Percentiles rank a stretch among this genome's conserved stretches.
These are phyloP conservation scores for Colletotrichum echinochloae DNA, from an alignment of 2,329 filamentous ascomycete species.

Conservation along the genomic window DNA sequence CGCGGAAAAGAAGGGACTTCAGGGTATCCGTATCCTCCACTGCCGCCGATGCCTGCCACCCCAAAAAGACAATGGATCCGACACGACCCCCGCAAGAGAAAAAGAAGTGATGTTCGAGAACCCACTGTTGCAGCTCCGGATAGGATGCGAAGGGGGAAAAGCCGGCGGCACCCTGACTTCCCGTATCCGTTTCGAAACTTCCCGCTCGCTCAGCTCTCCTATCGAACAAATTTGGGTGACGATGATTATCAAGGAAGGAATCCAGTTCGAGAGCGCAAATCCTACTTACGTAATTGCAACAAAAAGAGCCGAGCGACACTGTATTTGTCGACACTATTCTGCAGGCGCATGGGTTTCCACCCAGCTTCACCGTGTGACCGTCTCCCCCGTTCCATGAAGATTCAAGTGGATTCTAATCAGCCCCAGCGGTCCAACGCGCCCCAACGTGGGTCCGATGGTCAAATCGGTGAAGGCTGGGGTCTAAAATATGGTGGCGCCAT, in stretches of 20 bases:
- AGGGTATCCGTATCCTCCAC: slow-evolving; percentile 38
- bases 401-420: slow-evolving; percentile 33
- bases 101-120: slow-evolving; percentile 25
- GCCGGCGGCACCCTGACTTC: slow-evolving; percentile 4
- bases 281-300: neutral
- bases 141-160: slow-evolving; percentile 2
- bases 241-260: neutral
- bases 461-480: slow-evolving; percentile 20
- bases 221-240: neutral
- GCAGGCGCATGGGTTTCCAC: slow-evolving; percentile 16
- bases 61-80: slow-evolving; percentile 23
- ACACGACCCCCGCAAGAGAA: slow-evolving; percentile 28
- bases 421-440: slow-evolving; percentile 14
- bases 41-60: slow-evolving; percentile 7
- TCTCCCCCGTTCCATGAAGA: slow-evolving; percentile 31
- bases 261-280: neutral
- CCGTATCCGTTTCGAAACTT: slow-evolving; percentile 22
- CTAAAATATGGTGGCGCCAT: slow-evolving; percentile 11
- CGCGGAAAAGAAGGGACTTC: slow-evolving; percentile 29
- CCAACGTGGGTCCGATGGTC: slow-evolving; percentile 32
- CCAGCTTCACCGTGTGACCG: slow-evolving; percentile 15
- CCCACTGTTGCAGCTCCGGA: slow-evolving; percentile 16
- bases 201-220: neutral
- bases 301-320: no score
- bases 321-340: neutral